These are phyloP conservation scores for Tranzscheliella williamsii DNA, from an alignment of 1,284 basidiomycete species.

Conservation along the genomic window DNA sequence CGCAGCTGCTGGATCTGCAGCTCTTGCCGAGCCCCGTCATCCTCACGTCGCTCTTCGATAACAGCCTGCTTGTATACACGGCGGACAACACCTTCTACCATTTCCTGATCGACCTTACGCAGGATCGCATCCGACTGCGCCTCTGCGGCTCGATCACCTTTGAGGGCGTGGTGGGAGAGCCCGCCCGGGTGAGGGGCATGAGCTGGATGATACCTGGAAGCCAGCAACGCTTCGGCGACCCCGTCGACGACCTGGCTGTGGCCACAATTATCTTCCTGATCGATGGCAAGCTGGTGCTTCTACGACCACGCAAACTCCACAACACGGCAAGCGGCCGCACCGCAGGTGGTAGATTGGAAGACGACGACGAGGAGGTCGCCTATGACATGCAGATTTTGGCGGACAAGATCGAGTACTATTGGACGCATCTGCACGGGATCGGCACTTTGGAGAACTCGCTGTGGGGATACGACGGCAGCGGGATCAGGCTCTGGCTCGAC, in stretches of 20 bases:
- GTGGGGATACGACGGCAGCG: conserved; percentile 92
- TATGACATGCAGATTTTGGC: conserved; percentile 98
- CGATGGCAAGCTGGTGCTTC: conserved; percentile 84
- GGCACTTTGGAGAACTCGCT: conserved; percentile 91
- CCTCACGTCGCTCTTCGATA: conserved; percentile 78
- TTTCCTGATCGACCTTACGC: conserved; percentile 84
- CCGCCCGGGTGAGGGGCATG: conserved; percentile 81
- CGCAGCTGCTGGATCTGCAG: conserved; percentile 82
- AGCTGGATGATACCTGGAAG: conserved; percentile 95
- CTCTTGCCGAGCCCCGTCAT: conserved; percentile 67
- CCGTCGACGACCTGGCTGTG: conserved; percentile 85
- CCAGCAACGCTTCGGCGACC: conserved; percentile 93
- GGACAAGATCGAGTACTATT: conserved; percentile 94
- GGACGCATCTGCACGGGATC: conserved; percentile 93
- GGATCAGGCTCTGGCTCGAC: conserved; percentile 91
- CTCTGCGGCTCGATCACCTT: conserved; percentile 95
- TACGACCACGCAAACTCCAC: conserved; percentile 64
- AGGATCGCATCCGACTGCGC: conserved; percentile 77
- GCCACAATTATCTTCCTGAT: conserved; percentile 96
- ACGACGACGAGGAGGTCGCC: conserved; percentile 83
- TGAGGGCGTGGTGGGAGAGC: conserved; percentile 82
- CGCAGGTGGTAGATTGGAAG: conserved; percentile 5
- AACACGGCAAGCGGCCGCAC: neutral
- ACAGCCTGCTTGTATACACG: conserved; percentile 94
- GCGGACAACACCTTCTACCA: conserved; percentile 93